Percentiles rank a stretch among this genome's conserved stretches.
phyloP scores from a whole-genome alignment of 2,329 filamentous ascomycete species.

The Hyphodiscus sp. region DNA sequence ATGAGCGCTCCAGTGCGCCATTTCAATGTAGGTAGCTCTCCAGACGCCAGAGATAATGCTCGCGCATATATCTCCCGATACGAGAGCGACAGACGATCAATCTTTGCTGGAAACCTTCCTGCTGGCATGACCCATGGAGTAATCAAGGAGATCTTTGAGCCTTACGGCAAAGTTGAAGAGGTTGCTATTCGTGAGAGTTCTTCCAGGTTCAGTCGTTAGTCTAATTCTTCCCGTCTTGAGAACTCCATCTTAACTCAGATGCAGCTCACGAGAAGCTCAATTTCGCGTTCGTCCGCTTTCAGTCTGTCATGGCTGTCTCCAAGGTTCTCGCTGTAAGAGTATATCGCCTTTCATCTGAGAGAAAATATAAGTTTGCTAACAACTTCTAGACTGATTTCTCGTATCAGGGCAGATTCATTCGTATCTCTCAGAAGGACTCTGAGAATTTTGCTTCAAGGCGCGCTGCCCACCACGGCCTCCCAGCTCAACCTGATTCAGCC shows the following conservation, averaged over 20 bases:
- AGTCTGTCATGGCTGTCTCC: conserved; percentile 15
- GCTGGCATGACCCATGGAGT: conserved; percentile 31
- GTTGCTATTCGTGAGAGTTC: conserved; percentile 28
- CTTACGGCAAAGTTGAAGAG: conserved; percentile 34
- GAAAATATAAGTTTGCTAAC: neutral
- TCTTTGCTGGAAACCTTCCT: conserved; percentile 43
- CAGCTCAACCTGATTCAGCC: neutral
- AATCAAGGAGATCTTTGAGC: conserved; percentile 33
- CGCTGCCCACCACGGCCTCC: conserved; percentile 4
- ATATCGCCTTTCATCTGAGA: neutral
- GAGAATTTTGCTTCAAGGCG: conserved; percentile 9
- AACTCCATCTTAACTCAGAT: conserved; percentile 13
- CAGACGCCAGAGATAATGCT: conserved; percentile 5
- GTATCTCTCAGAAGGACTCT: conserved; percentile 28
- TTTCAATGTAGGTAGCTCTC: neutral
- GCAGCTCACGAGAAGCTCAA: conserved; percentile 24
- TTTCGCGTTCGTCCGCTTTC: conserved; percentile 33
- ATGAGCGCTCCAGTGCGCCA: conserved; percentile 12
- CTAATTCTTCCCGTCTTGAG: neutral
- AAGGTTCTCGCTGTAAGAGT: conserved; percentile 22
- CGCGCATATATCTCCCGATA: conserved; percentile 31
- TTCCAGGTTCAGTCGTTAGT: conserved; percentile 27
- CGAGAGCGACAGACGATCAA: conserved; percentile 39
- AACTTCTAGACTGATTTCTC: conserved; percentile 20
- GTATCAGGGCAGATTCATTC: conserved; percentile 22